Evolutionary conservation across 768 basidiomycete species (phyloP), one percentile per base, ranked within the genome.

Genomic region (Leccinellum rugosiceps): DNA sequence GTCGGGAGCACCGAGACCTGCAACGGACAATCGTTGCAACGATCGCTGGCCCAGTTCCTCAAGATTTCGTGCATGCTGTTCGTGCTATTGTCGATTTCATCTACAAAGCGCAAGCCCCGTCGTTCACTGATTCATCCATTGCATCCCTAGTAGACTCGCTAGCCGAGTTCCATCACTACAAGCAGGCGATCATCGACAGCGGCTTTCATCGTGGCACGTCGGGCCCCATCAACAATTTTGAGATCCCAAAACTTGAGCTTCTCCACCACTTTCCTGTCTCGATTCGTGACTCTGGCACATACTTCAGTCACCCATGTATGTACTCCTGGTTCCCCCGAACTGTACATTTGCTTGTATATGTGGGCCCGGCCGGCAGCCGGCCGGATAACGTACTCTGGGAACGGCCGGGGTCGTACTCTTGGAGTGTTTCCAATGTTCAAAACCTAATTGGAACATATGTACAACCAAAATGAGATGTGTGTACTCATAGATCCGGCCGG

Each of bases 1-100:
- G 77, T 2, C 52, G 68, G 2, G 75, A 78, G 26, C 75, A 78
- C 50, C 58, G 68, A 0, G 69, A 80, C 28, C 57, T 80, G 4
- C 70, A 79, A 54, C 53, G 65, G 5, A 72, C 71, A 23, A 60
- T 78, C 4, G 56, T 80, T n/a, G 30, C 55, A 9, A 10, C 45
- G 1, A 55, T 63, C 3, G 26, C 50, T 6, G 47, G 59, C 1
- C 26, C 34, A 2, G 48, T 35, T 10, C 1, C 34, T 2, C 9
- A 23, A 2, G 15, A n/a, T 1, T 52, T 63, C 5, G 23, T 67
- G 6, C 25, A 4, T 2, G 49, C 63, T 3, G 38, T 61, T 2
- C 58, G 56, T 0, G 58, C 63, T 1, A 35, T 63, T 0, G 49
- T 74, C 0, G 63, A 74, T 17, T 73, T 73, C 48, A 60, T 65